A percentile compares a stretch with the other conserved stretches of the same genome.
phyloP scores from a whole-genome alignment of 2,329 filamentous ascomycete genomes.

The Monosporascus ibericus region DNA sequence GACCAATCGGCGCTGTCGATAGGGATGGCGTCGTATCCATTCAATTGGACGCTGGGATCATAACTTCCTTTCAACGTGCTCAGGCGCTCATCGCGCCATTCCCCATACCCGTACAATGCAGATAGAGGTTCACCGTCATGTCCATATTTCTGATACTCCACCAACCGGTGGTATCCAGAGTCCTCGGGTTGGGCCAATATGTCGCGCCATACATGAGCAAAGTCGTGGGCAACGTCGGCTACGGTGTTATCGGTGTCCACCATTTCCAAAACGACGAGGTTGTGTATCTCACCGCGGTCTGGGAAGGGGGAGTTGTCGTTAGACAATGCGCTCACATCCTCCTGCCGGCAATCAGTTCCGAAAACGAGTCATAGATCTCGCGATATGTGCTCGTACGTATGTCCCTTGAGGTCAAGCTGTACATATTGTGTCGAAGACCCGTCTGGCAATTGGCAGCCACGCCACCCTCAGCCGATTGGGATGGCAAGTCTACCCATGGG shows the following conservation, averaged over 20 bases:
- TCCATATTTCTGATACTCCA: slow-evolving; percentile 47
- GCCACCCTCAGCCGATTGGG: no score
- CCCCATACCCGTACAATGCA: slow-evolving; percentile 42
- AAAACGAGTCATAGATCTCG: no score
- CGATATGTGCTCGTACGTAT: no score
- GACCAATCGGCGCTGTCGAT: not conserved
- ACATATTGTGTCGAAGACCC: no score
- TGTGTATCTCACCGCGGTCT: not conserved
- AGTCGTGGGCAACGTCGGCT: not conserved
- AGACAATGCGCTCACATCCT: not conserved
- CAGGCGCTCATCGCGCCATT: slow-evolving; percentile 41
- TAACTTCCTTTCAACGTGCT: slow-evolving; percentile 40
- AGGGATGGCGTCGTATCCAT: not conserved
- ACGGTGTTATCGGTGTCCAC: not conserved
- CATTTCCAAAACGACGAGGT: not conserved
- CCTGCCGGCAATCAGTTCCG: not conserved
- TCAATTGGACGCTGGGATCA: slow-evolving; percentile 31
- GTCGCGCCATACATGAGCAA: not conserved
- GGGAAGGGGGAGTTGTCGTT: not conserved
- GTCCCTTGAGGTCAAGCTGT: no score
- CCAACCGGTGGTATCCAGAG: slow-evolving; percentile 25
- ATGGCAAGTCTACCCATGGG: no score
- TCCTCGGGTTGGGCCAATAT: slow-evolving; percentile 10
- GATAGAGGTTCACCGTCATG: slow-evolving; percentile 36
- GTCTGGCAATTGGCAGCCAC: no score